Base-by-base conservation (phyloP, 169 alveolate genomes). In the Eimeria sp. region DNA sequence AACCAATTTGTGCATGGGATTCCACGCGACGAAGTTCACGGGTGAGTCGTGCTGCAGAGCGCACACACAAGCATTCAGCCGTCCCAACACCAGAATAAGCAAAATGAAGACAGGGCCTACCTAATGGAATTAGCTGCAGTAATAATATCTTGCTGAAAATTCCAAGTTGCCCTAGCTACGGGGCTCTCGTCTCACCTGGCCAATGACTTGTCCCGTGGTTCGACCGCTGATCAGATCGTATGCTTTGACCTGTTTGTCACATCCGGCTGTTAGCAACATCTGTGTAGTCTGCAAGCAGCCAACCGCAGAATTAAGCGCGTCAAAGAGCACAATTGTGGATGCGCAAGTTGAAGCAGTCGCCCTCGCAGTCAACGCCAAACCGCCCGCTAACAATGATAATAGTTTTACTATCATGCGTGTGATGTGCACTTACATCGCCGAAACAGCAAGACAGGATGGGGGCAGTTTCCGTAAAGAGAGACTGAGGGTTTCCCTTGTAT, bases 21-120 rank as follows among this genome's bases (percentile, higher is more conserved):
- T 76, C 96, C 96, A 95, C 49, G 90, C 96, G 20, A 95, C 95
- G 37, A 76, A 82, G 68, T 89, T 74, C 40, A 95, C 96, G 25
- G 96, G 96, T 23, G 90, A n/a, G 46, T 95, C 96, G 78, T 95
- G 96, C 96, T 95, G 96, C 56, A 78, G 27, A 25, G 54, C 25
- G 18, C 37, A n/a, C 78, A 33, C 37, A n/a, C 78, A 40, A 6
- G 43, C 58, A 20, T 8, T 20, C 33, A 40, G 6, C 33, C 25
- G 78, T 16, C 78, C 43, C 91, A 85, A 85, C 58, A 37, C 46
- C 18, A 58, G 27, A 49, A 27, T 49, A 49, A 85, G 40, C 2
- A 27, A n/a, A 11, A 27, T 76, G 49, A 1, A 30, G n/a, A 58
- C 76, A 56, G 58, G 8, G 8, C 30, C 46, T 54, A 71, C 40